Base-by-base conservation (phyloP, 1,284 basidiomycete genomes). In the Sporisorium iseilematis-ciliati region DNA sequence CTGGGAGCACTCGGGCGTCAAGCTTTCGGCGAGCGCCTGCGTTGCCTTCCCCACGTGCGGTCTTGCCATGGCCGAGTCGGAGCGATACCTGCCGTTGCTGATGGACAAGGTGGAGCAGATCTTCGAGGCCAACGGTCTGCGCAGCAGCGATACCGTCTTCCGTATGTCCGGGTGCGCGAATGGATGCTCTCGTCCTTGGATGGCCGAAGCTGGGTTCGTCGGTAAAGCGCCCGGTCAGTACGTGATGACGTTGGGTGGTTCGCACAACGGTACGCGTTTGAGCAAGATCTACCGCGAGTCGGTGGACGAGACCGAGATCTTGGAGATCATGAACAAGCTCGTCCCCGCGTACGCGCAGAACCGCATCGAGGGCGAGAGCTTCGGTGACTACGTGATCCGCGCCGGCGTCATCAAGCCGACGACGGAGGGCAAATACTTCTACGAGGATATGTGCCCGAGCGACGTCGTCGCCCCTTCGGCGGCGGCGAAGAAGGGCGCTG, bases 1-100 rank as follows among this genome's bases (percentile, higher is more conserved):
- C 83, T 86, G 97, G 76, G 88, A 91, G 68, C 91, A 91, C 81
- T 90, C 91, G 25, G 95, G 90, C 7, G 86, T 99, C 81, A 89
- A 95, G 70, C 87, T 97, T 48, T 77, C 73, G 62, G 81, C 80
- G 3, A 78, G 76, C 49, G 81, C 97, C 21, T 99, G 97, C 87
- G 96, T 99, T 65, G 92, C 96, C 1, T 97, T 99, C 89, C 96
- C 97, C 7, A 99, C 96, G 4, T 99, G 77, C 78, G 92, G 93
- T 80, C 89, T 96, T 43, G 95, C 94, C 14, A 96, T 96, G 93
- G 94, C 94, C 29, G 94, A 97, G 87, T 94, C 93, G 12, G 94
- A 97, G 62, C 74, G 93, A 90, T 98, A 97, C 86, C 88, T 99
- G n/a, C 97, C 97, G 10, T 81, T 96, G 25, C 90, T 99, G 50